Evolutionary conservation across 257 asterid species (phyloP).

Genomic region (Solanum neorickii): DNA sequence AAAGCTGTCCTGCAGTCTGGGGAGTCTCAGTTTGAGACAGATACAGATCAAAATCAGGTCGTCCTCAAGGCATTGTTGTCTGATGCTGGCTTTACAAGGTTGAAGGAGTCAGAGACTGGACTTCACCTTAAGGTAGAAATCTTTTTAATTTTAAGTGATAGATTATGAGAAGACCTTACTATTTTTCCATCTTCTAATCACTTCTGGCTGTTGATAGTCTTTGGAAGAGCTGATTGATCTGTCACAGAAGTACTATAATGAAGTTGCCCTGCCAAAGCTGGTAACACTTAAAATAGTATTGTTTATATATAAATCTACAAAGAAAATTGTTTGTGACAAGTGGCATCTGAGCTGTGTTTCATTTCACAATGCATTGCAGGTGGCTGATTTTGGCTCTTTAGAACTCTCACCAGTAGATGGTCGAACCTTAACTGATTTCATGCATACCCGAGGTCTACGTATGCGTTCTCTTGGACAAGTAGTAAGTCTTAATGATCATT

Average conservation of each 20-base stretch:
- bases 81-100: conserved; percentile 56
- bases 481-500: conserved; percentile 37
- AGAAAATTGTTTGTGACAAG: conserved; percentile 3
- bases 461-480: conserved; percentile 99
- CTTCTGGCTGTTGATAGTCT: conserved; percentile 42
- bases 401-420: conserved; percentile 99
- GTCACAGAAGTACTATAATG: conserved; percentile 65
- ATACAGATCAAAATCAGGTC: conserved; percentile 46
- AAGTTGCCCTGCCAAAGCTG: conserved; percentile 94
- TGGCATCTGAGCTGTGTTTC: conserved; percentile 3
- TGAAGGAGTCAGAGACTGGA: conserved; percentile 84
- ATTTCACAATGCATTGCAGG: conserved; percentile 37
- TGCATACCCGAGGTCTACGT: conserved; percentile 98
- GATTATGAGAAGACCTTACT: background rate
- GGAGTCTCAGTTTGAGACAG: conserved; percentile 39
- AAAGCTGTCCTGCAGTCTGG: conserved; percentile 18
- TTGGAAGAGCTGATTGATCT: conserved; percentile 61
- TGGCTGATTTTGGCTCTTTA: conserved; percentile 97
- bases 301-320: background rate
- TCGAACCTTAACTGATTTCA: conserved; percentile 91
- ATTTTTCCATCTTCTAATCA: conserved; percentile 19
- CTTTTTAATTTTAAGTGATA: background rate
- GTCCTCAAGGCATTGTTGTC: conserved; percentile 51
- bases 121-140: conserved; percentile 73
- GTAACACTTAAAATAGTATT: conserved; percentile 20